Base-by-base conservation (phyloP, 2,329 filamentous ascomycete species). In the Colletotrichum caudatum region DNA sequence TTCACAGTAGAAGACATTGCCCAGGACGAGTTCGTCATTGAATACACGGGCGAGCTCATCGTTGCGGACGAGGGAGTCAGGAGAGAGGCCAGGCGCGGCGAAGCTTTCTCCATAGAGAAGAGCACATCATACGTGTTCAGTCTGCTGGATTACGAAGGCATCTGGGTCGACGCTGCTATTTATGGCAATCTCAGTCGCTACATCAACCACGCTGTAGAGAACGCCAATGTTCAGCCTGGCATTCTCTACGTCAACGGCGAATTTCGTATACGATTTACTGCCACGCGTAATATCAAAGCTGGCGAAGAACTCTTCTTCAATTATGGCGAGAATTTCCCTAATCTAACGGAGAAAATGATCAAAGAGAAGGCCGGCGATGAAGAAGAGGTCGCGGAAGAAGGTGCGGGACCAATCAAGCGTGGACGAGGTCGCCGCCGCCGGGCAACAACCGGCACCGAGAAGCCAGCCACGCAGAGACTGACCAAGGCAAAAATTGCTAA, bases 301-400 rank as follows among this genome's bases (percentile, higher is more conserved):
- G 93, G 93, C 33, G 91, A 94, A 72, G 93, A 96, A 80, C 82
- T 97, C 0, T 92, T 94, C 78, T 97, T 95, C 80, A 89, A 95
- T 77, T 96, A 97, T 76, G 92, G 92, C 53, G 87, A 91, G 76
- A 88, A 90, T 73, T 91, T 92, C 76, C 88, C 89, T 16, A 90
- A 91, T 70, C 78, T 91, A 69, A 89, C 84, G 44, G 85, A 87
- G 78, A 87, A 86, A 71, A 78, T 86, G 33, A 79, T 86, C 37
- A 82, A 86, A 74, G 81, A 83, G 74, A 82, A 82, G 74, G 81
- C 81, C 41, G 77, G 75, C 16, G 73, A 73, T 33, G 73, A 76
- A 61, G 73, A 73, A 33, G 69, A 67, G n/a, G 72, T 69, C 3
- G 64, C 33, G n/a, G 54, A 56, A 12, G 71, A 63, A 20, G 63